A percentile compares a stretch with the other conserved stretches of the same genome.
These are phyloP conservation scores for Babesia caballi DNA, from an alignment of 169 alveolate species.

Conservation along the genomic window DNA sequence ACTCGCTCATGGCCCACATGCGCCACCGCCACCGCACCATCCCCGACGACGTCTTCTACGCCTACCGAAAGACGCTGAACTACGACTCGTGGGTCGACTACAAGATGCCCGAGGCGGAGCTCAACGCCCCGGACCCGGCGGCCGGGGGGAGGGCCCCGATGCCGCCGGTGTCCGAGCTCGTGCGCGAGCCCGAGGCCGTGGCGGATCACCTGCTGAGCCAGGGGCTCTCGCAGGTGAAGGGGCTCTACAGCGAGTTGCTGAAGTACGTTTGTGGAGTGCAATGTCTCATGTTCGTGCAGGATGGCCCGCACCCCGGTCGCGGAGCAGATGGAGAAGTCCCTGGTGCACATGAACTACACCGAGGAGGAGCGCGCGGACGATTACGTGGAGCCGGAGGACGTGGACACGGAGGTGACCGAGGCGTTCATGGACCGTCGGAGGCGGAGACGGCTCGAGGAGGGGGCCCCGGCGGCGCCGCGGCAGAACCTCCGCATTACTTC, in stretches of 20 bases:
- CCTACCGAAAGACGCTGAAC: constrained; percentile 25
- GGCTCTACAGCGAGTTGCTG: constrained; percentile 13
- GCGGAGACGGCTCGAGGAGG: background rate
- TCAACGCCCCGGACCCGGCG: background rate
- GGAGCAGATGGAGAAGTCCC: background rate
- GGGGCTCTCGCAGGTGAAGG: constrained; percentile 25
- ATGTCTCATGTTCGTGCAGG: background rate
- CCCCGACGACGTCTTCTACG: constrained; percentile 53
- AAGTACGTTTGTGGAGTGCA: background rate
- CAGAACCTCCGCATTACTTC: constrained; percentile 25
- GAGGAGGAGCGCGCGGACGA: constrained; percentile 14
- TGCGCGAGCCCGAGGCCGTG: constrained; percentile 22
- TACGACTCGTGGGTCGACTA: constrained; percentile 36
- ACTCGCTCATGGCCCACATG: constrained; percentile 45
- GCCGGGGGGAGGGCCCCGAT: constrained; percentile 1
- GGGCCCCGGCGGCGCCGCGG: constrained; percentile 1
- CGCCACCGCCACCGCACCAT: constrained; percentile 55
- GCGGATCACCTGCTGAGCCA: background rate
- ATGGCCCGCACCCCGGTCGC: background rate
- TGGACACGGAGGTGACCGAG: constrained; percentile 5
- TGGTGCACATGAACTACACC: background rate
- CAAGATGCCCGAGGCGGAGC: constrained; percentile 27
- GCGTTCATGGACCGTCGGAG: background rate
- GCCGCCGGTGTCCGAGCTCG: constrained; percentile 48
- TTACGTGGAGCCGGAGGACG: background rate